Base-by-base conservation (phyloP, 1,284 basidiomycete species). In the Bjerkandera adusta region DNA sequence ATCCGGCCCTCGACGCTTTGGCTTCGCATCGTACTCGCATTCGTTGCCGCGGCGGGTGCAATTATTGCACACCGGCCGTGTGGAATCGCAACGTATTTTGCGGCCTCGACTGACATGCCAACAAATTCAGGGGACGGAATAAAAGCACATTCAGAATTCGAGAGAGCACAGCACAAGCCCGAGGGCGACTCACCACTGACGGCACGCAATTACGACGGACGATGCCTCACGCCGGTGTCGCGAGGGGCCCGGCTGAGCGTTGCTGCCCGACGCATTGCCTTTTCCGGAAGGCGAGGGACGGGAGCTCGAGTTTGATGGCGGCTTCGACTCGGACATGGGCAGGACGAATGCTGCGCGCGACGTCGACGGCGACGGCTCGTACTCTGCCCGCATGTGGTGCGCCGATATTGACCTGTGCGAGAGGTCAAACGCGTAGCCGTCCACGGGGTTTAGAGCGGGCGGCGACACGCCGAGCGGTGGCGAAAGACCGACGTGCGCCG, bases 11-110 rank as follows among this genome's bases (percentile, higher is more conserved):
- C 87, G 77, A 48, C 87, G 79, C 66, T 85, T 87, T 56, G 88
- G 88, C 34, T 77, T 83, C 26, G 78, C 71, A 62, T 90, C 87
- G 64, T 89, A 90, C 64, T 83, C 77, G 66, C 85, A 89, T 47
- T 75, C 72, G 64, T 86, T 87, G 56, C 75, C 78, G 57, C 87
- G 75, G 58, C 85, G 81, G 62, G 77, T 69, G 66, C 86, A 89
- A 65, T 89, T 89, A 68, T 84, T 77, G 71, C 86, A 90, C 51
- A 77, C 73, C 53, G 86, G 86, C 59, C 86, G 75, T 34, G 81
- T 84, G 45, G 86, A 89, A 66, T 89, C 88, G 70, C 86, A 90
- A 50, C 84, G 81, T 58, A 89, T 89, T 73, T 90, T 90, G 64
- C 86, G 81, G 51, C 77, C 73, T 51, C 88, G 87, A 65, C 87